phyloP scores from a whole-genome alignment of 768 basidiomycete genomes.

The Psilocybe tampanensis region DNA sequence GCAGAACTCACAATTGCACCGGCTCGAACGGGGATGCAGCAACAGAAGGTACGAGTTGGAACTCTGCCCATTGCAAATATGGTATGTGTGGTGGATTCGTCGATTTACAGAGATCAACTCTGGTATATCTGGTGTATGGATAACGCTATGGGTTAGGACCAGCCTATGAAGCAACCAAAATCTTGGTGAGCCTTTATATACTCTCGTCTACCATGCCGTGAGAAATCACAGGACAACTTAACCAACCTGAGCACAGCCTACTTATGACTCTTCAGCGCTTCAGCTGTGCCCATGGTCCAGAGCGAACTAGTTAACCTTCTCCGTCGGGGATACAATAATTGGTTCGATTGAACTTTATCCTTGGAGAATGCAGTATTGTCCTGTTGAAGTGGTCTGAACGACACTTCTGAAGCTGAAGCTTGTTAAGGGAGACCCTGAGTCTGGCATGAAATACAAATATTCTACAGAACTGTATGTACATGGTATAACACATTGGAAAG shows the following conservation, averaged over 20 bases:
- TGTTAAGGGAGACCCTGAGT: too few species aligned
- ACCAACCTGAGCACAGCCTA: conserved; percentile 9
- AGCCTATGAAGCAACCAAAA: conserved; percentile 38
- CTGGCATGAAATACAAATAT: too few species aligned
- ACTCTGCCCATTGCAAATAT: conserved; percentile 34
- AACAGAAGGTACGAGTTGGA: conserved; percentile 47
- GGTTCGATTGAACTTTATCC: too few species aligned
- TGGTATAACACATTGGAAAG: background rate
- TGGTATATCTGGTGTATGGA: conserved; percentile 16
- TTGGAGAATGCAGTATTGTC: too few species aligned
- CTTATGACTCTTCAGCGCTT: too few species aligned
- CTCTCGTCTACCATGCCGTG: conserved; percentile 20
- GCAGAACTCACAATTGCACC: conserved; percentile 44
- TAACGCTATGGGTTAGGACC: conserved; percentile 41
- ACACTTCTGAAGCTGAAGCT: too few species aligned
- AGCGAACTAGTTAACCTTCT: too few species aligned
- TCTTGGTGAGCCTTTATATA: conserved; percentile 34
- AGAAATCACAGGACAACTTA: conserved; percentile 20
- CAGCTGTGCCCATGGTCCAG: too few species aligned
- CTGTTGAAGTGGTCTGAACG: too few species aligned
- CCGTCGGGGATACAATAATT: too few species aligned
- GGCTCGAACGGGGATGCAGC: conserved; percentile 51
- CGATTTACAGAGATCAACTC: conserved; percentile 31
- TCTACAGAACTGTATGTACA: background rate
- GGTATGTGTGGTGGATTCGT: conserved; percentile 10